A percentile compares a stretch with the other conserved stretches of the same genome.
Conservation (phyloP, 2,329 filamentous ascomycete species). For the Epichloe sp. region DNA sequence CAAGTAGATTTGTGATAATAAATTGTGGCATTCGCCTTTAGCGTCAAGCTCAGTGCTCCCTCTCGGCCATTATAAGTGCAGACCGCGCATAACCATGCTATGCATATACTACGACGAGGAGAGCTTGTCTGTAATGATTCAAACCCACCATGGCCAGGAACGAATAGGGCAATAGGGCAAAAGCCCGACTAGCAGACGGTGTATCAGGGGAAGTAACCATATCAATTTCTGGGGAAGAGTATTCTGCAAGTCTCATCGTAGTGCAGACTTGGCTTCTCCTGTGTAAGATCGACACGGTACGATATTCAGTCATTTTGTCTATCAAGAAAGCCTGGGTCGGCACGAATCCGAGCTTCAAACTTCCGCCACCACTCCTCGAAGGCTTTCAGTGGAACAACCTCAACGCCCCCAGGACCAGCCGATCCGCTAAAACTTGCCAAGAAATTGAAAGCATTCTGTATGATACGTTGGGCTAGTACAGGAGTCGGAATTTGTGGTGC, state of each 20-base stretch:
- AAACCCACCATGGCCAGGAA: no score
- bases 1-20: not conserved
- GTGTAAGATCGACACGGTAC: not conserved
- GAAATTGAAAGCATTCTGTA: slow-evolving; percentile 96
- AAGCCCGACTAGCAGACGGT: no score
- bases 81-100: no score
- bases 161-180: no score
- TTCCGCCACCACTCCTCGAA: slow-evolving; percentile 98
- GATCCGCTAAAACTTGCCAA: slow-evolving; percentile 71
- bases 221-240: no score
- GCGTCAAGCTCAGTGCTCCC: no score
- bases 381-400: slow-evolving; percentile 84
- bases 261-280: not conserved
- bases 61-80: no score
- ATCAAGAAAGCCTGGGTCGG: slow-evolving; percentile 82
- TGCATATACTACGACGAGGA: no score
- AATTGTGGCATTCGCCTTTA: not conserved
- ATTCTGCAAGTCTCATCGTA: no score
- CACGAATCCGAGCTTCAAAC: slow-evolving; percentile 76
- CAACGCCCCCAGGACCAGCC: slow-evolving; percentile 48
- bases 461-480: slow-evolving; percentile 80
- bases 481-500: slow-evolving; percentile 48
- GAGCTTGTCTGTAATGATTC: no score
- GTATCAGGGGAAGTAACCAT: no score
- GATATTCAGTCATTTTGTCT: slow-evolving; percentile 26